Percentiles rank a stretch among this genome's conserved stretches.
Conservation (phyloP, 352 stramenopile genomes). For the Phytophthora pluvialis region DNA sequence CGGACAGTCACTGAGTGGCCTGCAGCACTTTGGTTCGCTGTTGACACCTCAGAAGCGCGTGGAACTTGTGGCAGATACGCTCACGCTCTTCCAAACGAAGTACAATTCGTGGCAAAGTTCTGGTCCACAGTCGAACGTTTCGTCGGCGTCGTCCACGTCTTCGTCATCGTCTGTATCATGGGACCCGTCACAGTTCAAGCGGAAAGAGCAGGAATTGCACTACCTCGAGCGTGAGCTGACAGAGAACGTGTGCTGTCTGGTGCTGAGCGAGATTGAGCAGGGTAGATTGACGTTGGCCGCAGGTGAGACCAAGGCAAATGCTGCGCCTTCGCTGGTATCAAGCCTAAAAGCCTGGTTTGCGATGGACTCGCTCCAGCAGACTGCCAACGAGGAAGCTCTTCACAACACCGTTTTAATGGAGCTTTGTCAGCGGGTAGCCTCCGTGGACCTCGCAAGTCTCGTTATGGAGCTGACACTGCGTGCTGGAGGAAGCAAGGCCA, state of each 20-base stretch:
- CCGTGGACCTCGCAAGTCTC: slow-evolving; percentile 35
- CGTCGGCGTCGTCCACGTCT: slow-evolving; percentile 36
- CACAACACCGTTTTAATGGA: slow-evolving; percentile 20
- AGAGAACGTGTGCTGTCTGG: slow-evolving; percentile 36
- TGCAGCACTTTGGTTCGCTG: slow-evolving; percentile 48
- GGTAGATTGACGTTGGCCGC: slow-evolving; percentile 10
- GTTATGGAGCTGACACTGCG: slow-evolving; percentile 41
- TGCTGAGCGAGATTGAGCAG: slow-evolving; percentile 37
- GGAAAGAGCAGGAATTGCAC: slow-evolving; percentile 43
- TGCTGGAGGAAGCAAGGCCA: slow-evolving; percentile 25
- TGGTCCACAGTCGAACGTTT: slow-evolving; percentile 36
- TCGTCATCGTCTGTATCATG: slow-evolving; percentile 37
- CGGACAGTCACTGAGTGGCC: slow-evolving; percentile 39
- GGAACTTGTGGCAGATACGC: slow-evolving; percentile 54
- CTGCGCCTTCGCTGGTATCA: slow-evolving; percentile 8
- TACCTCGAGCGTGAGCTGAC: slow-evolving; percentile 48
- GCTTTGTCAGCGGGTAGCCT: slow-evolving; percentile 31
- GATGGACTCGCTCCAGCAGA: slow-evolving; percentile 34
- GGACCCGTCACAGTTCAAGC: slow-evolving; percentile 37
- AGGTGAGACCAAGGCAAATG: background rate
- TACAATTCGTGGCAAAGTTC: slow-evolving; percentile 46
- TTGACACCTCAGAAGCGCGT: slow-evolving; percentile 55
- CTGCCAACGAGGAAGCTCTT: slow-evolving; percentile 22
- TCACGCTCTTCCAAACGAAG: slow-evolving; percentile 52
- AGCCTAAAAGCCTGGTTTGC: slow-evolving; percentile 37